Evolutionary conservation across 768 basidiomycete genomes (phyloP).

Genomic region (Mycena filopes): DNA sequence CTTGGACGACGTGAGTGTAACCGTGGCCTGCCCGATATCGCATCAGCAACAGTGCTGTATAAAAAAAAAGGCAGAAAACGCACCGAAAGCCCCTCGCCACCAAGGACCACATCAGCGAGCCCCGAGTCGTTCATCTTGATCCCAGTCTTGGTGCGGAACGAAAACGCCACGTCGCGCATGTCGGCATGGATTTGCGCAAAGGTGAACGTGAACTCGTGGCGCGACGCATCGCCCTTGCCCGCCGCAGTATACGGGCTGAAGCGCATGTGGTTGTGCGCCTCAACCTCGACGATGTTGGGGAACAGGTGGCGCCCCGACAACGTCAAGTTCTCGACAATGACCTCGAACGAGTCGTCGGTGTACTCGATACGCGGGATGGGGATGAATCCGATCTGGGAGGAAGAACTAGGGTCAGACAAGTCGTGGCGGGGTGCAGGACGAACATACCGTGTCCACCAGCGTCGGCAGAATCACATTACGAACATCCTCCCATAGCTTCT

Average conservation of each 20-base stretch:
- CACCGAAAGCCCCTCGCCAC: slow-evolving; percentile 71
- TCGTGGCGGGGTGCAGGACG: slow-evolving; percentile 37
- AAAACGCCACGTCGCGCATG: slow-evolving; percentile 94
- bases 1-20: slow-evolving; percentile 65
- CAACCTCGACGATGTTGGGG: slow-evolving; percentile 79
- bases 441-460: slow-evolving; percentile 75
- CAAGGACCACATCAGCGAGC: slow-evolving; percentile 86
- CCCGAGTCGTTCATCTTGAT: slow-evolving; percentile 86
- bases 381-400: slow-evolving; percentile 71
- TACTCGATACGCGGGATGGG: slow-evolving; percentile 96
- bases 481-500: slow-evolving; percentile 91
- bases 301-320: slow-evolving; percentile 89
- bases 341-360: slow-evolving; percentile 84
- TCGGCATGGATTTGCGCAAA: slow-evolving; percentile 92
- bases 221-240: slow-evolving; percentile 60
- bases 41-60: slow-evolving; percentile 1
- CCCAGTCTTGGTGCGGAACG: slow-evolving; percentile 87
- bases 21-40: slow-evolving; percentile 52
- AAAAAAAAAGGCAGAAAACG: neutral
- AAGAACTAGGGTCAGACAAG: neutral
- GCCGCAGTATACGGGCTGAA: slow-evolving; percentile 74
- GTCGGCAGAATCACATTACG: slow-evolving; percentile 90
- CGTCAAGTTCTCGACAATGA: slow-evolving; percentile 94
- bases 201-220: slow-evolving; percentile 80
- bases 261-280: slow-evolving; percentile 84